phyloP scores from a whole-genome alignment of 768 basidiomycete genomes.

The Tulasnella sp. region DNA sequence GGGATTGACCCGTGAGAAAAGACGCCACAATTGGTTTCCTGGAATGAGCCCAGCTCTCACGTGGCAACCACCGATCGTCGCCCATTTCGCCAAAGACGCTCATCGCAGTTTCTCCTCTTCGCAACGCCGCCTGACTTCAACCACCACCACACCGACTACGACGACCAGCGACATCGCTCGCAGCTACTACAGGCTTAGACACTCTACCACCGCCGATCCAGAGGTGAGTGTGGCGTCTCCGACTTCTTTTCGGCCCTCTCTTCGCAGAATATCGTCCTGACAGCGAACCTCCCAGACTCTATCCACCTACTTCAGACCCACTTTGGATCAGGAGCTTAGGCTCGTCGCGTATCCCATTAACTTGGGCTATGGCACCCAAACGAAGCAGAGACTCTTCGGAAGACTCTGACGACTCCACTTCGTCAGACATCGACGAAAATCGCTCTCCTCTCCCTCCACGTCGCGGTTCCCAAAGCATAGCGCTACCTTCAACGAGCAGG shows the following conservation, averaged over 20 bases:
- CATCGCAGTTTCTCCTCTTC: neutral
- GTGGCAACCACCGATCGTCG: neutral
- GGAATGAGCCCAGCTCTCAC: neutral
- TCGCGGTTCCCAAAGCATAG: neutral
- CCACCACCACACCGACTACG: neutral
- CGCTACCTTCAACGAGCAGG: neutral
- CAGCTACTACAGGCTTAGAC: neutral
- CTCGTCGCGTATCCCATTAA: neutral
- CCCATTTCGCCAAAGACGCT: neutral
- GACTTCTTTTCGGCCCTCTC: neutral
- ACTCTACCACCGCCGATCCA: neutral
- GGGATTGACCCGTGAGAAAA: neutral
- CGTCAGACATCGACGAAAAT: neutral
- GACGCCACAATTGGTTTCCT: neutral
- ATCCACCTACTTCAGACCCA: too few relatives aligned
- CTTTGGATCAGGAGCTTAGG: neutral
- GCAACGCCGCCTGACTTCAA: neutral
- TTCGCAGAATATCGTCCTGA: neutral
- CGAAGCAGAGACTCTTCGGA: neutral
- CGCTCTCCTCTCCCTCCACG: neutral
- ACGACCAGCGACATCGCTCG: neutral
- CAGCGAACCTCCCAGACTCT: neutral
- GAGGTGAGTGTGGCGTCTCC: neutral
- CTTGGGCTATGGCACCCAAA: neutral
- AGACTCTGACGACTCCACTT: neutral